Conservation (phyloP, 331 rosid species). For the Acacia pycnantha region DNA sequence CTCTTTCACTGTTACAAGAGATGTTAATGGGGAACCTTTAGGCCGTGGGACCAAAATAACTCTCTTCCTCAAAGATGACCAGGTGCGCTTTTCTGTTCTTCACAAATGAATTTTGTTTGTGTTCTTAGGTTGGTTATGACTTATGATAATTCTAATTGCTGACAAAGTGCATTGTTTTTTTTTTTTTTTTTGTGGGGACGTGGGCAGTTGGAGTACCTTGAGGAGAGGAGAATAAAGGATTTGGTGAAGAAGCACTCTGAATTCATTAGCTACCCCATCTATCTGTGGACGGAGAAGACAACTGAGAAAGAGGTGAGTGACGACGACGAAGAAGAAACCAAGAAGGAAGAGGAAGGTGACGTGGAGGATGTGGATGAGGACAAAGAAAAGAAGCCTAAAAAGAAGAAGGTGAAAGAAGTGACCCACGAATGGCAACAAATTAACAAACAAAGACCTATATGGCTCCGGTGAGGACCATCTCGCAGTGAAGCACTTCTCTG, state of each 20-base stretch:
- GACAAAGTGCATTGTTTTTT: neutral
- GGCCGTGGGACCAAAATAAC: conserved; percentile 73
- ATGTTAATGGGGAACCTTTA: conserved; percentile 48
- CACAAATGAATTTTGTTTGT: neutral
- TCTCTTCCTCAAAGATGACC: conserved; percentile 62
- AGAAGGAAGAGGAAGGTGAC: conserved; percentile 53
- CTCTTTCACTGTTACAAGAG: conserved; percentile 60
- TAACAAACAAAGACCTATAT: conserved; percentile 67
- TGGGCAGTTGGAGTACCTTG: conserved; percentile 56
- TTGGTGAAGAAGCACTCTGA: conserved; percentile 72
- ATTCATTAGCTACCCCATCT: conserved; percentile 62
- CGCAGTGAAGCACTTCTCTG: conserved; percentile 63
- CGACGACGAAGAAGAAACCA: conserved; percentile 53
- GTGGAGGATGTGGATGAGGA: conserved; percentile 62
- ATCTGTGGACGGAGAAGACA: conserved; percentile 67
- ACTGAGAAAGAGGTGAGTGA: conserved; percentile 63
- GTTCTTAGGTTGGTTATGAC: neutral
- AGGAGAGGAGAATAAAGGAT: conserved; percentile 66
- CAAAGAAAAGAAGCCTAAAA: conserved; percentile 41
- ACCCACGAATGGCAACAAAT: conserved; percentile 61
- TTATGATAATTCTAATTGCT: neutral
- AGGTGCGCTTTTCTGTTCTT: conserved; percentile 24
- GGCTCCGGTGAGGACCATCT: conserved; percentile 69
- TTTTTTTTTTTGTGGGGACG: neutral
- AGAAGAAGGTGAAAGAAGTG: conserved; percentile 61